These are phyloP conservation scores for Neofusicoccum sp. DNA, from an alignment of 2,329 filamentous ascomycete species.

Conservation along the genomic window DNA sequence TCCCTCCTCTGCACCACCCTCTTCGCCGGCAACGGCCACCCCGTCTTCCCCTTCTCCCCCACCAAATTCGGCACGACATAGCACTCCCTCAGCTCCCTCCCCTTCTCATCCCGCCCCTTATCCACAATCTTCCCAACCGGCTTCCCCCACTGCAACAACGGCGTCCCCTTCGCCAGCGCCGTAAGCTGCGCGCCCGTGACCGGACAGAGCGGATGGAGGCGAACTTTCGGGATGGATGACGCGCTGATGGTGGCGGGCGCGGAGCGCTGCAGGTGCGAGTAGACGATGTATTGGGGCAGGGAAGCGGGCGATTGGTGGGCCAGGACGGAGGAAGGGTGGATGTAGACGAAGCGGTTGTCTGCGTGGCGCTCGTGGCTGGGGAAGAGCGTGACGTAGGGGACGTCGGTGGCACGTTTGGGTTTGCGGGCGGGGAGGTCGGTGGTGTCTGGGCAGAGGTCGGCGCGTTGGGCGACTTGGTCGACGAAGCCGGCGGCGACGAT, in stretches of 20 bases:
- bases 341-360: conserved; percentile 72
- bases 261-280: conserved; percentile 78
- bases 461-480: conserved; percentile 90
- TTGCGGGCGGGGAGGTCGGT: conserved; percentile 61
- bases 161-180: conserved; percentile 79
- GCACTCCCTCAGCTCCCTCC: conserved; percentile 64
- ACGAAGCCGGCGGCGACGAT: conserved; percentile 92
- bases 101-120: conserved; percentile 41
- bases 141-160: conserved; percentile 82
- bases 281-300: conserved; percentile 86
- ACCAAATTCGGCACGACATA: conserved; percentile 80
- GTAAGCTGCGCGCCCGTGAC: conserved; percentile 75
- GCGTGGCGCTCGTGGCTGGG: conserved; percentile 57
- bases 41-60: conserved; percentile 67
- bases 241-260: conserved; percentile 49
- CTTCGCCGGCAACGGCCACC: conserved; percentile 84
- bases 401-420: conserved; percentile 84
- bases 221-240: conserved; percentile 59
- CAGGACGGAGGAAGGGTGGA: conserved; percentile 84
- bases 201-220: conserved; percentile 87
- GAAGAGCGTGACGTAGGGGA: conserved; percentile 86
- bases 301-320: conserved; percentile 66
- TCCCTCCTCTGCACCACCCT: conserved; percentile 82
- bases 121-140: conserved; percentile 78
- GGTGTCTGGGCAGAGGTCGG: conserved; percentile 70